Conservation (phyloP, 441 rosid genomes). For the Adansonia gregorii region DNA sequence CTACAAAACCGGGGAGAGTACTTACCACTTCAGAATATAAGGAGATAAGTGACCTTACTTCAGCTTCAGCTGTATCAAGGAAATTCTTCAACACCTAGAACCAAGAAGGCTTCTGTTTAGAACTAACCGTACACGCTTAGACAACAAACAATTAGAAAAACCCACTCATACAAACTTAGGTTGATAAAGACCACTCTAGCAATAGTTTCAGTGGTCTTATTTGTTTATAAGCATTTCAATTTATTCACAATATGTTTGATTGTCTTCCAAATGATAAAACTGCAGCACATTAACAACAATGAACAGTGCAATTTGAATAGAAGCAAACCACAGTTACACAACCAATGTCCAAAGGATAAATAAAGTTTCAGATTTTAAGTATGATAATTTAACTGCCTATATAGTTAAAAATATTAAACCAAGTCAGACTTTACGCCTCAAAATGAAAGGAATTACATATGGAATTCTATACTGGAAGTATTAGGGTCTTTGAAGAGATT, state of each 20-base stretch:
- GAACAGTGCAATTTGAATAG: not conserved
- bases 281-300: not conserved
- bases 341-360: not conserved
- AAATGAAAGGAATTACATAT: not conserved
- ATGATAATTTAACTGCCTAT: not conserved
- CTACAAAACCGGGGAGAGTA: slow-evolving; percentile 17
- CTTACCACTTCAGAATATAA: slow-evolving; percentile 89
- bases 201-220: not conserved
- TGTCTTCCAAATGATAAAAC: not conserved
- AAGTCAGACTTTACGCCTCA: not conserved
- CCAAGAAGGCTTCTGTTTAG: not conserved
- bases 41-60: slow-evolving; percentile 73
- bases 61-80: slow-evolving; percentile 89
- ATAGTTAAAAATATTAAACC: not conserved
- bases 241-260: not conserved
- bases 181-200: not conserved
- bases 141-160: not conserved
- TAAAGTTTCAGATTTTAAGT: not conserved
- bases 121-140: not conserved
- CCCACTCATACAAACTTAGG: not conserved
- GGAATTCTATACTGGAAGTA: not conserved
- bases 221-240: not conserved
- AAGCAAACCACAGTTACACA: not conserved
- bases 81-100: slow-evolving; percentile 76
- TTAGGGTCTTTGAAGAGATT: not conserved